Evolutionary conservation across 345 rosid species (phyloP).

Genomic region (Dipteronia dyeriana): DNA sequence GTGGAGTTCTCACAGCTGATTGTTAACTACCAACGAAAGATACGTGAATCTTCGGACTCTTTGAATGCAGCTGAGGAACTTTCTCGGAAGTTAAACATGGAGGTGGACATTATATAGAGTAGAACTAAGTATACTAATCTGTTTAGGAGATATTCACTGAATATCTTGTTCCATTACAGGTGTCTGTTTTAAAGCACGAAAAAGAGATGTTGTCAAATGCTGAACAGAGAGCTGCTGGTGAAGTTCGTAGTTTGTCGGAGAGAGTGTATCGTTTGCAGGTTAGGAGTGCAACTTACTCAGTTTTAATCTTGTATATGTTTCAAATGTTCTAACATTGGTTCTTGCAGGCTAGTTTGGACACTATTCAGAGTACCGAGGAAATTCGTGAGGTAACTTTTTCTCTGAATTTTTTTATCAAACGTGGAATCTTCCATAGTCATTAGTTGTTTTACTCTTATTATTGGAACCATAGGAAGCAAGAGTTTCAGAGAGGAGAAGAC

Average conservation of each 20-base stretch:
- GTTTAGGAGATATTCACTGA: slow-evolving; percentile 20
- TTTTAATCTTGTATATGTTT: slow-evolving; percentile 6
- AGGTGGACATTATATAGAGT: slow-evolving; percentile 46
- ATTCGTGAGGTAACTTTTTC: slow-evolving; percentile 70
- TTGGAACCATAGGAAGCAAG: slow-evolving; percentile 63
- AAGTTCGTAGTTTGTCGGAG: slow-evolving; percentile 81
- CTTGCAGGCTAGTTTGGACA: slow-evolving; percentile 84
- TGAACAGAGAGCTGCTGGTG: slow-evolving; percentile 86
- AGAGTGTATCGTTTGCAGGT: slow-evolving; percentile 88
- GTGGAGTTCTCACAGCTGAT: slow-evolving; percentile 86
- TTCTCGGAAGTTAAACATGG: slow-evolving; percentile 76
- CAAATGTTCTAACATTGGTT: slow-evolving; percentile 28
- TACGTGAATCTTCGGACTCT: slow-evolving; percentile 80
- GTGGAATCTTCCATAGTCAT: background rate
- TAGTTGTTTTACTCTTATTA: background rate
- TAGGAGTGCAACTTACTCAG: slow-evolving; percentile 17
- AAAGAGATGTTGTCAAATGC: slow-evolving; percentile 81
- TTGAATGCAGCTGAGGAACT: slow-evolving; percentile 71
- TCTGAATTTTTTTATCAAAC: background rate
- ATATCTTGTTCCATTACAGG: slow-evolving; percentile 40
- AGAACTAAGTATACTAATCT: slow-evolving; percentile 8
- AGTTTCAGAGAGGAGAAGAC: slow-evolving; percentile 78
- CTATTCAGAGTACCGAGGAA: slow-evolving; percentile 83
- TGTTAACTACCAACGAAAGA: slow-evolving; percentile 73
- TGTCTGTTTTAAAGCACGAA: slow-evolving; percentile 71